Conservation (phyloP, 2,329 filamentous ascomycete species). For the Calonectria henricotiae region DNA sequence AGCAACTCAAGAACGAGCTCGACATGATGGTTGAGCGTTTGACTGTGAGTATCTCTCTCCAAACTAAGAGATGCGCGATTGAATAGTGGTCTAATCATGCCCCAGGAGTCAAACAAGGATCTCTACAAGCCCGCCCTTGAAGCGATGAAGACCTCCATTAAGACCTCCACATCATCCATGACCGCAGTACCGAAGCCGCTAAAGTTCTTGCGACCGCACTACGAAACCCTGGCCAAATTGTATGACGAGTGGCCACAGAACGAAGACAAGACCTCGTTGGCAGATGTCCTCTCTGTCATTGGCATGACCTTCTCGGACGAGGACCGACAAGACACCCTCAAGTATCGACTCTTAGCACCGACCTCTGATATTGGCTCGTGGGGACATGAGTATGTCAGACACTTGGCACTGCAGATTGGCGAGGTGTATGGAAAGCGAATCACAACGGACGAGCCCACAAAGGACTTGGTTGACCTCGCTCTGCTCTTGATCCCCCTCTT, state of each 20-base stretch:
- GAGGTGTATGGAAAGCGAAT: conserved; percentile 93
- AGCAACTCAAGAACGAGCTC: conserved; percentile 97
- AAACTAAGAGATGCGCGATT: not conserved
- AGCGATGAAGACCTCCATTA: conserved; percentile 98
- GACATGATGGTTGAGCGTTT: conserved; percentile 98
- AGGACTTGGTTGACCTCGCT: conserved; percentile 89
- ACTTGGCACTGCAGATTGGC: conserved; percentile 95
- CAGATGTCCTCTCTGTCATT: conserved; percentile 96
- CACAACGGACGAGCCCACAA: conserved; percentile 85
- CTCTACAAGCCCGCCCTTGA: conserved; percentile 95
- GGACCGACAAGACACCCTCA: conserved; percentile 94
- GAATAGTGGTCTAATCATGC: conserved; percentile 40
- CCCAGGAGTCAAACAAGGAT: conserved; percentile 85
- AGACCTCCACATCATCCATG: conserved; percentile 99
- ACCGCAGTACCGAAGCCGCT: conserved; percentile 98
- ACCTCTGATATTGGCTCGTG: conserved; percentile 95
- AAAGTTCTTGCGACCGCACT: conserved; percentile 98
- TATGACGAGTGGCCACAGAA: conserved; percentile 92
- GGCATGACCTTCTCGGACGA: conserved; percentile 99
- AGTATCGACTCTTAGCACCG: conserved; percentile 92
- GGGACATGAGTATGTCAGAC: conserved; percentile 98
- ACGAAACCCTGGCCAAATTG: conserved; percentile 87
- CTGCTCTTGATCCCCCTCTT: conserved; percentile 92
- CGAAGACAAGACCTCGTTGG: conserved; percentile 89
- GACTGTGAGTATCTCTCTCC: conserved; percentile 72